These are phyloP conservation scores for Articulospora tetracladia DNA, from an alignment of 495 filamentous ascomycete genomes.

Conservation along the genomic window DNA sequence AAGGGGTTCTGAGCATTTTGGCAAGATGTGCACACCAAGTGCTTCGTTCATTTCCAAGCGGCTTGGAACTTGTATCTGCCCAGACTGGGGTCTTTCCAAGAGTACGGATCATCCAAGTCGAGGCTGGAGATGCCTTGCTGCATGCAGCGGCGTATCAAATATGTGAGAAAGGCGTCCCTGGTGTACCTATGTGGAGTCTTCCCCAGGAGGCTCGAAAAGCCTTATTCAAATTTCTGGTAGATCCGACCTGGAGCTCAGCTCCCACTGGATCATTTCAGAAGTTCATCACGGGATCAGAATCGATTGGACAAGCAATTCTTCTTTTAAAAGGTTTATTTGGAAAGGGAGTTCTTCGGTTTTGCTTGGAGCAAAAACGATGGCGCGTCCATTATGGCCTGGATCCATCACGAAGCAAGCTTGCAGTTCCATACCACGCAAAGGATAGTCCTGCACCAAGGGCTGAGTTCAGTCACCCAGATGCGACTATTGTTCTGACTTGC, in stretches of 20 bases:
- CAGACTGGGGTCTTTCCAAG: conserved; percentile 8
- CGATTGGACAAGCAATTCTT: conserved; percentile 39
- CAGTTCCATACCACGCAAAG: conserved; percentile 72
- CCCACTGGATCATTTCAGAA: conserved; percentile 36
- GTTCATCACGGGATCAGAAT: conserved; percentile 11
- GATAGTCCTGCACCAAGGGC: conserved; percentile 57
- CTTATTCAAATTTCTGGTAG: conserved; percentile 40
- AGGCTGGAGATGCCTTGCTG: conserved; percentile 6
- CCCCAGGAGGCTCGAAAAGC: conserved; percentile 29
- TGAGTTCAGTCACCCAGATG: conserved; percentile 74
- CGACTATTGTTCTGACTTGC: conserved; percentile 61
- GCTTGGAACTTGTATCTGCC: conserved; percentile 8
- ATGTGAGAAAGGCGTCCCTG: conserved; percentile 34
- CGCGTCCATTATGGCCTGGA: conserved; percentile 64
- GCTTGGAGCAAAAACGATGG: conserved; percentile 58
- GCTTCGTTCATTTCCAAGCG: not conserved
- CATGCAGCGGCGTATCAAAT: conserved; percentile 21
- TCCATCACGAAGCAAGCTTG: conserved; percentile 46
- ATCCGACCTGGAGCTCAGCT: conserved; percentile 22
- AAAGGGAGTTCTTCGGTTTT: conserved; percentile 49
- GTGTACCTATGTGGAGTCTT: conserved; percentile 40
- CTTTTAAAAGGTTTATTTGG: conserved; percentile 61
- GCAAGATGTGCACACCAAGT: conserved; percentile 7
- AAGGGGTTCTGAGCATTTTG: conserved; percentile 48
- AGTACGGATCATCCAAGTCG: conserved; percentile 8